Evolutionary conservation across 2,329 filamentous ascomycete species (phyloP).

Genomic region (Aspergillus melleus): DNA sequence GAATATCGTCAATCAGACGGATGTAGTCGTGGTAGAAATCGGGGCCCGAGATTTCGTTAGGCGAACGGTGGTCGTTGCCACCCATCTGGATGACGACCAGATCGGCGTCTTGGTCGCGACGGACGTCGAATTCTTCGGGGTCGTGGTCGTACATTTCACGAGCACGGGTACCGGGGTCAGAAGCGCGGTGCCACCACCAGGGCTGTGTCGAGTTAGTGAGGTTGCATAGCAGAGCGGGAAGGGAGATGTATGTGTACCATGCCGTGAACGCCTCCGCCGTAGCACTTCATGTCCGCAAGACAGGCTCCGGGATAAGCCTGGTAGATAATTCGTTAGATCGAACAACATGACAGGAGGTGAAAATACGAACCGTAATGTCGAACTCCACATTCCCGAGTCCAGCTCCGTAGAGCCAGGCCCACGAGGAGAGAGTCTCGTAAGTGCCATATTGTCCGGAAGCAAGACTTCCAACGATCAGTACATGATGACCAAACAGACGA

Average conservation of each 20-base stretch:
- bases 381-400: slow-evolving; percentile 62
- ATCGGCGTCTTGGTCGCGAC: slow-evolving; percentile 34
- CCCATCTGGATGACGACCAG: slow-evolving; percentile 49
- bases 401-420: slow-evolving; percentile 56
- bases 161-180: slow-evolving; percentile 54
- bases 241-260: slow-evolving; percentile 29
- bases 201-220: slow-evolving; percentile 25
- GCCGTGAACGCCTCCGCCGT: slow-evolving; percentile 53
- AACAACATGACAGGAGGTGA: fast-evolving
- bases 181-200: slow-evolving; percentile 60
- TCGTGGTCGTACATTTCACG: slow-evolving; percentile 41
- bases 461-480: slow-evolving; percentile 52
- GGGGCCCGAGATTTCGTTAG: slow-evolving; percentile 41
- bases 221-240: background rate
- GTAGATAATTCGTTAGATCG: background rate
- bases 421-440: slow-evolving; percentile 59
- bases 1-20: slow-evolving; percentile 43
- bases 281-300: slow-evolving; percentile 57
- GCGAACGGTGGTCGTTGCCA: slow-evolving; percentile 47
- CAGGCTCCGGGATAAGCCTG: slow-evolving; percentile 59
- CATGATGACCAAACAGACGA: slow-evolving; percentile 27
- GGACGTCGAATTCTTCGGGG: slow-evolving; percentile 31
- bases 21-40: slow-evolving; percentile 45
- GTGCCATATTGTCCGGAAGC: slow-evolving; percentile 59
- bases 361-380: slow-evolving; percentile 47